Evolutionary conservation across 2,329 filamentous ascomycete species (phyloP).

Genomic region (Ceratocystis alfenasii): DNA sequence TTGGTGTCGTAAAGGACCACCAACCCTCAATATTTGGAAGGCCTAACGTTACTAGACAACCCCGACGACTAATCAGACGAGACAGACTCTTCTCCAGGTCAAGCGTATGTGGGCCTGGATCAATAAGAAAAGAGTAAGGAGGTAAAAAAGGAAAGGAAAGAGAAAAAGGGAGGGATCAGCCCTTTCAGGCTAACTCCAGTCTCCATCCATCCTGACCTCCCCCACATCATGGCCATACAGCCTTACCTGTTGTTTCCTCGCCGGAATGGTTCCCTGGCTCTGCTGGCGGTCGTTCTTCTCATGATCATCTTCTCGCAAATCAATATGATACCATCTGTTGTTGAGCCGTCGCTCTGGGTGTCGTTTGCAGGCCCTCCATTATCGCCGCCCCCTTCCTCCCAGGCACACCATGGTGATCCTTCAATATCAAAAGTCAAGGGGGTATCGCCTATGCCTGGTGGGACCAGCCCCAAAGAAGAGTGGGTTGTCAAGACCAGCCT

Average conservation of each 20-base stretch:
- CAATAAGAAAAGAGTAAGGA: not conserved
- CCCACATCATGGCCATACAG: conserved; percentile 2
- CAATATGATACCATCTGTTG: not conserved
- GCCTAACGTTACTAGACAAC: too few relatives aligned
- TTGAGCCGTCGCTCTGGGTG: not conserved
- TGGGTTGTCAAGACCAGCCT: not conserved
- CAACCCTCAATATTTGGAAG: too few relatives aligned
- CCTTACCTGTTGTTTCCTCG: conserved; percentile 3
- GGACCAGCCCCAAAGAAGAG: not conserved
- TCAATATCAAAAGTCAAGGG: conserved; percentile 10
- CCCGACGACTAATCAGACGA: not conserved
- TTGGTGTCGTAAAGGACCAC: too few relatives aligned
- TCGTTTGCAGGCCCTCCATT: not conserved
- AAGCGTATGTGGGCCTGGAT: not conserved
- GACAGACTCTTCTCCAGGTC: not conserved
- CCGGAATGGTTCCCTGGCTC: conserved; percentile 1
- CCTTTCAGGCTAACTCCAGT: not conserved
- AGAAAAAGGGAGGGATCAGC: not conserved
- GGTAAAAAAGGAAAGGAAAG: not conserved
- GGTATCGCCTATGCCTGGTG: not conserved
- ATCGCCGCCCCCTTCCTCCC: not conserved
- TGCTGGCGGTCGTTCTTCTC: not conserved
- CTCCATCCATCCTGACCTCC: not conserved
- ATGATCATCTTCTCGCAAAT: conserved; percentile 8
- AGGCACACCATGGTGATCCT: not conserved